phyloP scores from a whole-genome alignment of 2,329 filamentous ascomycete genomes.

The Coleophoma cylindrospora region DNA sequence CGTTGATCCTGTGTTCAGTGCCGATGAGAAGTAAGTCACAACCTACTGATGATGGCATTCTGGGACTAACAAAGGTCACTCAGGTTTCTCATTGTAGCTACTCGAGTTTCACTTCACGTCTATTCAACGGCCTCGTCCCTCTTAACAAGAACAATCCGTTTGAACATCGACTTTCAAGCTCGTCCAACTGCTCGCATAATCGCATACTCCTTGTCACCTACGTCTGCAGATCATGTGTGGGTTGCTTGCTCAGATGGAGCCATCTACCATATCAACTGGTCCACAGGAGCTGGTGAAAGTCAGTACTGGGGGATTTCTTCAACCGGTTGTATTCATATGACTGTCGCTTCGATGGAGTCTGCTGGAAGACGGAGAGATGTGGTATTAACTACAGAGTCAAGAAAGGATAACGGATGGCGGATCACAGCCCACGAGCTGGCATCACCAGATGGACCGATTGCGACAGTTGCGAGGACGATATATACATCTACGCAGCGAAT shows the following conservation, averaged over 20 bases:
- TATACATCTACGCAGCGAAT: constrained; percentile 31
- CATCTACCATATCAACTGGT: constrained; percentile 56
- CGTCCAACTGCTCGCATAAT: constrained; percentile 26
- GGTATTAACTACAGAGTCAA: constrained; percentile 26
- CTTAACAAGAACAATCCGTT: constrained; percentile 65
- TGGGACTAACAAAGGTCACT: constrained; percentile 20
- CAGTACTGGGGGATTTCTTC: constrained; percentile 33
- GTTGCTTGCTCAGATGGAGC: constrained; percentile 53
- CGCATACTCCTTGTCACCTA: constrained; percentile 35
- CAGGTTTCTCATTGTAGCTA: constrained; percentile 68
- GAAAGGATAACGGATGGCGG: constrained; percentile 24
- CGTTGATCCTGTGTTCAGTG: constrained; percentile 57
- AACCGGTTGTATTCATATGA: constrained; percentile 27
- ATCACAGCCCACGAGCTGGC: constrained; percentile 29
- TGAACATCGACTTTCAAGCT: constrained; percentile 28
- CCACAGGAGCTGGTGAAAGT: constrained; percentile 36
- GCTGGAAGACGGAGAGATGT: constrained; percentile 25
- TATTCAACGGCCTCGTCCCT: constrained; percentile 80
- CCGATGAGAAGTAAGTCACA: constrained; percentile 52
- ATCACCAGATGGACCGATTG: constrained; percentile 20
- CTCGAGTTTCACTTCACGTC: constrained; percentile 70
- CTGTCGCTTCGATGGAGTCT: constrained; percentile 27
- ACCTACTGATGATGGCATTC: constrained; percentile 6
- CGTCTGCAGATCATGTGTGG: constrained; percentile 46
- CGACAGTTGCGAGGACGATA: constrained; percentile 32